Evolutionary conservation across 768 basidiomycete genomes (phyloP).

Genomic region (Mycena venus): DNA sequence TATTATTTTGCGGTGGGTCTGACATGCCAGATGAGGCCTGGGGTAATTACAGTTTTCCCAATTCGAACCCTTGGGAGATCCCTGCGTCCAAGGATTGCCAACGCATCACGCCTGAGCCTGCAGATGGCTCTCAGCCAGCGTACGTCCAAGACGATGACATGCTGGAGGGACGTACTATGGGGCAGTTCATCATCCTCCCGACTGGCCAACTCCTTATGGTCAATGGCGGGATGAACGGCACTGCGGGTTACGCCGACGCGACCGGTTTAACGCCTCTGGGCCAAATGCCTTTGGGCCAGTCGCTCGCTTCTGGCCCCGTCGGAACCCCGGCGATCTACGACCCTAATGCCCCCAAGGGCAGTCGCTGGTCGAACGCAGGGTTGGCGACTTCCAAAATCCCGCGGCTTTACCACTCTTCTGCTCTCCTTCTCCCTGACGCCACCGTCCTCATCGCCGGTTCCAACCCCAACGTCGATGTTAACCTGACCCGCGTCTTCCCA

Average conservation of each 20-base stretch:
- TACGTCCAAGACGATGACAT: slow-evolving; percentile 85
- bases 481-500: slow-evolving; percentile 54
- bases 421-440: slow-evolving; percentile 76
- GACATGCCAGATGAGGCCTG: slow-evolving; percentile 78
- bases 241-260: slow-evolving; percentile 78
- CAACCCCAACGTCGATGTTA: slow-evolving; percentile 79
- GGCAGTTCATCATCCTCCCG: slow-evolving; percentile 89
- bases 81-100: slow-evolving; percentile 83
- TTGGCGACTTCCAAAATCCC: slow-evolving; percentile 68
- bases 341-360: slow-evolving; percentile 70
- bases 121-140: slow-evolving; percentile 67
- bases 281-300: slow-evolving; percentile 67
- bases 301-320: slow-evolving; percentile 78
- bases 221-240: slow-evolving; percentile 72
- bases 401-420: slow-evolving; percentile 87
- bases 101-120: slow-evolving; percentile 88
- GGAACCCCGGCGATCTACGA: slow-evolving; percentile 80
- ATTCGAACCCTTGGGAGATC: slow-evolving; percentile 78
- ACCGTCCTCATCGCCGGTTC: slow-evolving; percentile 80
- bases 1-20: slow-evolving; percentile 84
- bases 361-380: slow-evolving; percentile 73
- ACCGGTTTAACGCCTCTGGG: slow-evolving; percentile 44
- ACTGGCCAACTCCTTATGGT: slow-evolving; percentile 81
- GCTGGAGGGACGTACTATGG: slow-evolving; percentile 87
- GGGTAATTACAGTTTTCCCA: slow-evolving; percentile 80